These are phyloP conservation scores for Alternaria arborescens DNA, from an alignment of 2,329 filamentous ascomycete genomes.

Conservation along the genomic window DNA sequence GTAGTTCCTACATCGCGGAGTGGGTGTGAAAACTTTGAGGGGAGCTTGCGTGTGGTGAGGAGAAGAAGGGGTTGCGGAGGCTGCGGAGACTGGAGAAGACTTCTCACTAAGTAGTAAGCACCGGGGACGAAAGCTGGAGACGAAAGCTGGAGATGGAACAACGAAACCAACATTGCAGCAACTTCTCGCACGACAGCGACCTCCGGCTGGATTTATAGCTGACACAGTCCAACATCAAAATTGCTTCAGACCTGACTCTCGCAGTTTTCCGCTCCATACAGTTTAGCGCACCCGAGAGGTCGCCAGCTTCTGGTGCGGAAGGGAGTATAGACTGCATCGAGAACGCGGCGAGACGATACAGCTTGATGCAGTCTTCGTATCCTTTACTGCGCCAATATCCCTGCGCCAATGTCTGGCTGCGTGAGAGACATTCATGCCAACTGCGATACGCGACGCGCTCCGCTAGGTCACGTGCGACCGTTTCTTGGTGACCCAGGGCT, in stretches of 20 bases:
- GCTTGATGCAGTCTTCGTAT: background rate
- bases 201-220: background rate
- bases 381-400: background rate
- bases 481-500: background rate
- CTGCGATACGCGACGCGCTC: background rate
- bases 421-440: background rate
- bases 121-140: constrained; percentile 4
- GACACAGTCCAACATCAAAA: background rate
- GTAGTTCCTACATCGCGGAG: constrained; percentile 14
- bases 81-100: constrained; percentile 9
- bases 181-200: background rate
- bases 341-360: background rate
- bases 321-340: background rate
- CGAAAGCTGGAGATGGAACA: constrained; percentile 4
- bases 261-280: background rate
- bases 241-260: background rate
- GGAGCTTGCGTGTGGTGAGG: constrained; percentile 11
- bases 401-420: background rate
- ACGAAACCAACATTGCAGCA: background rate
- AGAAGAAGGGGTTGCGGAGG: constrained; percentile 16
- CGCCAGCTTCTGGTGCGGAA: background rate
- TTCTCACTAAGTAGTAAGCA: constrained; percentile 1
- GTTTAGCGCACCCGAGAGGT: background rate
- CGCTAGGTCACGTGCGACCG: constrained; percentile 1
- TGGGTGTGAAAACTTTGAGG: constrained; percentile 11